Base-by-base conservation (phyloP, 108 stramenopile genomes). In the Pseudonitzschia delicatissima region DNA sequence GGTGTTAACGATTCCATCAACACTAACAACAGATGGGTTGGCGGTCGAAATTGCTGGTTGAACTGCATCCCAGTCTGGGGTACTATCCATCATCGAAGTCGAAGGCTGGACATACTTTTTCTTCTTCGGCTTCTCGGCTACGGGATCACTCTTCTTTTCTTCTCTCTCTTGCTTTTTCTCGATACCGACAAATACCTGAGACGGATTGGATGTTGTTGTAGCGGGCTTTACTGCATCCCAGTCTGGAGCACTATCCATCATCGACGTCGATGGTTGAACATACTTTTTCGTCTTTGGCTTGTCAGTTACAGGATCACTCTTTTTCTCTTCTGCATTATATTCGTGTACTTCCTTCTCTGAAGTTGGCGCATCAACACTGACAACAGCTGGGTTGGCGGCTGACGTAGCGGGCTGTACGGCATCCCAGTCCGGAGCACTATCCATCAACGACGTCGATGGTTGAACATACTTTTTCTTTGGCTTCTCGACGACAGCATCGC, bases 201-300 rank as follows among this genome's bases (percentile, higher is more conserved):
- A 31, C 0, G 53, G 53, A 18, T 55, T 55, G 9, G 53, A 55
- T 31, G 29, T 55, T 4, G 53, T n/a, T 9, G 31, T 23, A 0
- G 53, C 28, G n/a, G 53, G 53, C 53, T 55, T 31, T 8, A 31
- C 29, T 5, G 33, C 32, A 55, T 55, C 53, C 53, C 53, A 55
- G 31, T 55, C 53, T 33, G 53, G 53, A 31, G 53, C 53, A 55
- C 31, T 55, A 11, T 55, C 53, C 53, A 55, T 55, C 53, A 55
- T n/a, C 5, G 53, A 55, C 7, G 31, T 7, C 1, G 53, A 33
- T 28, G 53, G 53, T 33, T 27, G 53, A 34, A 55, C 53, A 33
- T 55, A 55, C 53, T 31, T 55, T 29, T 55, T 55, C 0, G 11
- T 55, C 33, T 55, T 31, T 5, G 15, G 3, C 31, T 11, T 2